phyloP scores from a whole-genome alignment of 495 filamentous ascomycete species.

The Penicillium riverlandense region DNA sequence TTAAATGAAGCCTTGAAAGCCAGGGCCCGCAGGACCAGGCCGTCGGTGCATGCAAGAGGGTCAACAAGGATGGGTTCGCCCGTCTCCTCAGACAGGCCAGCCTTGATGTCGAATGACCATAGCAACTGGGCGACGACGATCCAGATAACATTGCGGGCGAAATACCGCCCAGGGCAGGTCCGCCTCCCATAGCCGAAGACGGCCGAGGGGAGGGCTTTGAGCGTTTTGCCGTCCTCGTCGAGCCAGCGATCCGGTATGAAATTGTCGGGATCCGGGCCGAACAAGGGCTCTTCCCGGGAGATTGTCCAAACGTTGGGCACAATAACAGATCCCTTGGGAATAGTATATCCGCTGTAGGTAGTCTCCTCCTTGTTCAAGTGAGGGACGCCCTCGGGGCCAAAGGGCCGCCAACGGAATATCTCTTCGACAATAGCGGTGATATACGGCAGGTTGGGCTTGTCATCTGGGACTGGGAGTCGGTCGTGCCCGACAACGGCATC shows the following conservation, averaged over 20 bases:
- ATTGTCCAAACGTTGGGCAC: background rate
- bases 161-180: conserved; percentile 18
- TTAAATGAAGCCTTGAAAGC: conserved; percentile 17
- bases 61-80: conserved; percentile 11
- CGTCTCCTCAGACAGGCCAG: conserved; percentile 7
- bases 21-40: conserved; percentile 17
- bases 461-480: conserved; percentile 18
- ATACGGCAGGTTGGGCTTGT: conserved; percentile 38
- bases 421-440: conserved; percentile 44
- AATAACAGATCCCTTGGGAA: too few species aligned
- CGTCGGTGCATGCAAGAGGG: conserved; percentile 16
- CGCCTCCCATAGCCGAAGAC: conserved; percentile 25
- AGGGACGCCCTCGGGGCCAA: conserved; percentile 28
- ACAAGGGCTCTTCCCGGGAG: conserved; percentile 4
- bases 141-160: conserved; percentile 21
- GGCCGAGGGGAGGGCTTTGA: conserved; percentile 1
- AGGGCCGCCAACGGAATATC: conserved; percentile 44
- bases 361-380: background rate
- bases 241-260: conserved; percentile 24
- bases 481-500: background rate
- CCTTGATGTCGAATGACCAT: conserved; percentile 21
- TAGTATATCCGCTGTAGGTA: too few species aligned
- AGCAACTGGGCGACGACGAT: conserved; percentile 17
- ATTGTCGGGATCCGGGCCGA: conserved; percentile 8
- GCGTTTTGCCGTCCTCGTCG: conserved; percentile 7